These are phyloP conservation scores for Speleostelium caveatum DNA, from an alignment of 78 protist species.

Conservation along the genomic window DNA sequence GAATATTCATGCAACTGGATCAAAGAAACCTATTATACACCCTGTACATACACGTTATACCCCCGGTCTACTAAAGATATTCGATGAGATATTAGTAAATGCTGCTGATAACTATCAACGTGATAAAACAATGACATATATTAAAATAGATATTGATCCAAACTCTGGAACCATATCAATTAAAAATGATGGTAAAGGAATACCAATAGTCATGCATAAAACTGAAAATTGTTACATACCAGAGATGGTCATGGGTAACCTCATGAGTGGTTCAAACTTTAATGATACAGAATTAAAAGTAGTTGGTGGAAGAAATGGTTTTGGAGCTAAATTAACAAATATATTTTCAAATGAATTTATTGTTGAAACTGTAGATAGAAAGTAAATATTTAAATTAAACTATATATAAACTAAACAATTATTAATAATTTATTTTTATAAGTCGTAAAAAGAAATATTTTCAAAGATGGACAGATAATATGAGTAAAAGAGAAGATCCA, in stretches of 20 bases:
- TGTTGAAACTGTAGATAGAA: slow-evolving; percentile 88
- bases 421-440: no score
- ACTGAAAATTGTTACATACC: slow-evolving; percentile 94
- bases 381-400: no score
- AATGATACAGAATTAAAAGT: slow-evolving; percentile 83
- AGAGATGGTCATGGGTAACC: slow-evolving; percentile 97
- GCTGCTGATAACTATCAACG: slow-evolving; percentile 99
- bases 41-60: slow-evolving; percentile 89
- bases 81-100: slow-evolving; percentile 99
- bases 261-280: slow-evolving; percentile 94
- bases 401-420: no score
- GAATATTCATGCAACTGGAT: slow-evolving; percentile 37
- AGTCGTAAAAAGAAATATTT: slow-evolving; percentile 13
- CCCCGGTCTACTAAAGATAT: slow-evolving; percentile 98
- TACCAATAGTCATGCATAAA: slow-evolving; percentile 97
- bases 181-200: slow-evolving; percentile 97
- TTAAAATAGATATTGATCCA: slow-evolving; percentile 89
- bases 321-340: slow-evolving; percentile 99
- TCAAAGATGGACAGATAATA: slow-evolving; percentile 81
- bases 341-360: slow-evolving; percentile 91
- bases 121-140: slow-evolving; percentile 86
- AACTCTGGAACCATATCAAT: slow-evolving; percentile 81
- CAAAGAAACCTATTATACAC: no score
- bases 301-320: slow-evolving; percentile 97
- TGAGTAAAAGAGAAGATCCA: slow-evolving; percentile 62